Percentiles rank a stretch among this genome's conserved stretches.
Evolutionary conservation across 1,139 yeast genomes (phyloP).

Genomic region (Zygosaccharomyces pseudobailii): DNA sequence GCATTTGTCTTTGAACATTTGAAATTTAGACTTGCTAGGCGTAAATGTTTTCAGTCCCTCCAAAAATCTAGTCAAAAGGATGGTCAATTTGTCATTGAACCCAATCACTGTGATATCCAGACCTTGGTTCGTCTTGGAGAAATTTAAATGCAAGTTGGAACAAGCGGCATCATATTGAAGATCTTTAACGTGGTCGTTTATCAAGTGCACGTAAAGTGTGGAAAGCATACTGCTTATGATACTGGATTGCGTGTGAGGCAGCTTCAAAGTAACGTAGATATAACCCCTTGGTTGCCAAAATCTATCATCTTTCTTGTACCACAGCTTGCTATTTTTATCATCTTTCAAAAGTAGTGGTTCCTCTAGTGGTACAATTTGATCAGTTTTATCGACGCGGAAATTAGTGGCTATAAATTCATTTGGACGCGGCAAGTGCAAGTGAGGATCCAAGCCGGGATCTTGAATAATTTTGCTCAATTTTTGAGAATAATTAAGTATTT

Average conservation of each 20-base stretch:
- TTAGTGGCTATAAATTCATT: conserved; percentile 80
- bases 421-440: conserved; percentile 57
- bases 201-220: conserved; percentile 58
- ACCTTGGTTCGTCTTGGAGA: conserved; percentile 66
- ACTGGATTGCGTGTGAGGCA: conserved; percentile 58
- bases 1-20: conserved; percentile 58
- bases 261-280: conserved; percentile 57
- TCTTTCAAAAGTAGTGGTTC: conserved; percentile 48
- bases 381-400: conserved; percentile 53
- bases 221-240: conserved; percentile 56
- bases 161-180: conserved; percentile 74
- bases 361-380: conserved; percentile 37
- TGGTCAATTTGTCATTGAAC: conserved; percentile 73
- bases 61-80: conserved; percentile 57
- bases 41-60: conserved; percentile 48
- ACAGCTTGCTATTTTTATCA: conserved; percentile 46
- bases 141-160: conserved; percentile 64
- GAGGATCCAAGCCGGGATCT: conserved; percentile 36
- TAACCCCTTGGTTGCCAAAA: conserved; percentile 86
- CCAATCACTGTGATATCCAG: conserved; percentile 65
- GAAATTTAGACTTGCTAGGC: conserved; percentile 57
- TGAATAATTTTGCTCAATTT: conserved; percentile 39
- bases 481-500: conserved; percentile 42
- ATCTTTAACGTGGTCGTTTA: conserved; percentile 74
- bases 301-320: conserved; percentile 91